phyloP scores from a whole-genome alignment of 805 yeast species.

The Wickerhamiella domercqiae region DNA sequence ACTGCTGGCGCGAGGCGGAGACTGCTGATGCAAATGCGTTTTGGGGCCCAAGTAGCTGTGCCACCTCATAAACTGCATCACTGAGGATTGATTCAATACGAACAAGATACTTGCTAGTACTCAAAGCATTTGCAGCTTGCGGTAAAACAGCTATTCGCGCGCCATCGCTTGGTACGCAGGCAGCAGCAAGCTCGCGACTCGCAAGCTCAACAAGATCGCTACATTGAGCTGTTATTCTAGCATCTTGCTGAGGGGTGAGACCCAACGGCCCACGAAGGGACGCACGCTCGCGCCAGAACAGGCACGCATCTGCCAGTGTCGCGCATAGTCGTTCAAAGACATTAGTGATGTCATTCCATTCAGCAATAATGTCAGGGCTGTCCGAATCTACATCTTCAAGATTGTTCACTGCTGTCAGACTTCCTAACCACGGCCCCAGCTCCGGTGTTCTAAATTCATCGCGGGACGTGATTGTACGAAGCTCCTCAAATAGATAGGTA shows the following conservation, averaged over 20 bases:
- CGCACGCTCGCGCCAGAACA: slow-evolving; percentile 14
- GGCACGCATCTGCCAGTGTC: slow-evolving; percentile 9
- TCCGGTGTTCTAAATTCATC: too few species aligned
- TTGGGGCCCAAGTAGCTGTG: slow-evolving; percentile 5
- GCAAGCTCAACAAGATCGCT: background rate
- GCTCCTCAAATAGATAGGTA: background rate
- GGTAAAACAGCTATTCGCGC: slow-evolving; percentile 35
- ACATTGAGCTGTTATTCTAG: background rate
- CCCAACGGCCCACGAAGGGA: background rate
- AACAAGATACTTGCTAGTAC: slow-evolving; percentile 39
- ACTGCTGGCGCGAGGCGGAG: slow-evolving; percentile 26
- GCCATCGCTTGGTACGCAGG: background rate
- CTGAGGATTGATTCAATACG: slow-evolving; percentile 31
- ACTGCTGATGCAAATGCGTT: slow-evolving; percentile 8
- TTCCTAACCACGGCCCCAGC: too few species aligned
- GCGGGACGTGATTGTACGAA: background rate
- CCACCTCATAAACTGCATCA: slow-evolving; percentile 29
- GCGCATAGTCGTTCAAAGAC: slow-evolving; percentile 9
- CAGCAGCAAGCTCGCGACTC: background rate
- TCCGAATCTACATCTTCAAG: slow-evolving; percentile 6
- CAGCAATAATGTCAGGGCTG: slow-evolving; percentile 9
- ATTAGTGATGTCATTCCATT: slow-evolving; percentile 11
- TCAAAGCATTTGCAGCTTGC: slow-evolving; percentile 45
- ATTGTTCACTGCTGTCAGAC: background rate
- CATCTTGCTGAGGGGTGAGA: background rate